Base-by-base conservation (phyloP, 345 rosid genomes). In the Citrus australasica region DNA sequence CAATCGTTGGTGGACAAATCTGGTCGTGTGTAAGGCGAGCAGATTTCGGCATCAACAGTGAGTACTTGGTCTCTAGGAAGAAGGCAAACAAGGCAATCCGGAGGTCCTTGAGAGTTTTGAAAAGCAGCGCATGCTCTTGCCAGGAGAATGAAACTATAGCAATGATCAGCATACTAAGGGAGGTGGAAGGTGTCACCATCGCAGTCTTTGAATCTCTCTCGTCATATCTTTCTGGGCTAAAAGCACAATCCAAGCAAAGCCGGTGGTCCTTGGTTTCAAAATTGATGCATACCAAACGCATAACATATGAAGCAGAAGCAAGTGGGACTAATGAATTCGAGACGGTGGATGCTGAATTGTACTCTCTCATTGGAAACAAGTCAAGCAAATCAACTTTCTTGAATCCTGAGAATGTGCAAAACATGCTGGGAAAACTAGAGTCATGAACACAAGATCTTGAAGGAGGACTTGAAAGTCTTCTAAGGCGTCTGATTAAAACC, bases 41-140 rank as follows among this genome's bases (percentile, higher is more conserved):
- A n/a, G n/a, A n/a, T n/a, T n/a, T n/a, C n/a, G n/a, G n/a, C n/a
- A n/a, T n/a, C n/a, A n/a, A n/a, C n/a, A n/a, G 72, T 64, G 83
- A 84, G 38, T 89, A 80, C 84, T 28, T 87, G 21, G 67, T 83
- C 77, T 76, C 85, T 8, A 86, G 89, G 83, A 88, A 83, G 60
- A 67, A 53, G 5, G 71, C 80, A 53, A 88, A 82, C 71, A 90
- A 81, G 75, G 81, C 86, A 72, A 76, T 84, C 75, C 81, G 27
- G 16, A 85, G 79, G 59, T 62, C 73, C 27, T 32, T 59, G 9
- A 83, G 68, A 73, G 59, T 42, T 53, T 38, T 42, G 22, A 77
- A 79, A 64, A 67, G 42, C 21, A 51, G 62, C 56, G 27, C 14
- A 70, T 35, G 38, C 51, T 19, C 66, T 62, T 37, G 61, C 17